Evolutionary conservation across 2,329 filamentous ascomycete species (phyloP), one percentile per base, ranked within the genome.

Genomic region (Leptographium galeiforme): DNA sequence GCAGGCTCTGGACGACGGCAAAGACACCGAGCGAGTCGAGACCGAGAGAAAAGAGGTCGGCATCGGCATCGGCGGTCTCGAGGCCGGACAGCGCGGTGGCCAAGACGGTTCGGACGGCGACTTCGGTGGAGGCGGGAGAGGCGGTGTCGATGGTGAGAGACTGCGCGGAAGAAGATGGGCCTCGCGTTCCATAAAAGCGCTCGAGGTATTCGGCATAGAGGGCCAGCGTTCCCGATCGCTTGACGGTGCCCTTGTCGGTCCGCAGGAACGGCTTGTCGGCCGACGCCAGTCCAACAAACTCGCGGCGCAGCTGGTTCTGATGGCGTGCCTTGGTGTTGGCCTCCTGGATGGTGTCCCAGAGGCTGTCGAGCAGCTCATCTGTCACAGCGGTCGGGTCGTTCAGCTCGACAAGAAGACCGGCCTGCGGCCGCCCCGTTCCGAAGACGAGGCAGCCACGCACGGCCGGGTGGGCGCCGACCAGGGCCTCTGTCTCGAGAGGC

Each of bases 361-460:
- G 57, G 2, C 60, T 62, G 1, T 73, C 70, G 16, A 77, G 60
- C 1, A 76, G 57, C 14, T 46, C 34, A 19, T 53, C 52, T 2
- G 39, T 30, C 41, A 33, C 45, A 18, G 39, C 8, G 40, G 13
- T 7, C 1, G 33, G 14, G 19, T 39, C 40, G 8, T 10, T 13
- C 0, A 73, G 72, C 55, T 79, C 77, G 43, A 78, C 57, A 5
- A 78, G 63, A 2, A 78, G 58, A 0, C 68, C 70, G 0, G 75
- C 65, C 57, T 77, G 71, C 57, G 77, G 74, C 4, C 60, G 63
- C 43, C 69, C 66, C 13, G 67, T 59, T 4, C 76, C 76, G 0
- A 76, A 70, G 0, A 77, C 69, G 1, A 76, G 16, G 0, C 68
- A 71, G 2, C 68, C 68, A 12, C 65, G 67, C 38, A 77, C 56